Evolutionary conservation across 805 yeast species (phyloP), one percentile per base, ranked within the genome.

Genomic region (Maudiozyma barnettii): DNA sequence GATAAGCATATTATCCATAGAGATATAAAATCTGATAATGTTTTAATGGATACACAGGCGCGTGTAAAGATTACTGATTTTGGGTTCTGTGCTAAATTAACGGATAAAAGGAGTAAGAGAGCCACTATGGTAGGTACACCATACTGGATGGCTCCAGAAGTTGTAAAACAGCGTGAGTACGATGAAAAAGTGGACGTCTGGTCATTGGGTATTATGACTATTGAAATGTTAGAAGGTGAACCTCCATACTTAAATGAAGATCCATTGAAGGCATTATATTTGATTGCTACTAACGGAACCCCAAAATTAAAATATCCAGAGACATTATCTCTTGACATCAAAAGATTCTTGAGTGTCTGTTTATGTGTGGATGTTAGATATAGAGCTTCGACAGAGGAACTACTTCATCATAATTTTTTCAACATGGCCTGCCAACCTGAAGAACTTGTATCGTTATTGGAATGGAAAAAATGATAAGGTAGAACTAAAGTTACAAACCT

Each of bases 131-230:
- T 93, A 18, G 99, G 99, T 33, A 93, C 99, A 0, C 99, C 99
- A 13, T 93, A 93, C 64, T 93, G 99, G 99, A 93, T 93, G 99
- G 99, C 99, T 0, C 99, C 99, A 1, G 99, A 93, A 66, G 98
- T 93, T 45, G 97, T 93, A 22, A 82, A 89, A 47, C 83, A 95
- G 53, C 88, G 89, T 64, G 97, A 90, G 59, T 93, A 93, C 60
- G 99, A 95, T 49, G 95, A 95, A 47, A 90, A 95, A 63, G 96
- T 93, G 31, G 99, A 93, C 66, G 86, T 95, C 45, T 93, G 99
- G 99, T 88, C 97, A 9, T 70, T 95, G 54, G 99, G 99, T 54
- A 95, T 93, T 55, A 93, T 93, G 98, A 81, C 90, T 8, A 93
- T 93, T 58, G 99, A 93, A 70, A 90, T 93, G 98, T 81, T 93